A percentile compares a stretch with the other conserved stretches of the same genome.
Conservation (phyloP, 257 asterid genomes). For the Nicotiana undulata region DNA sequence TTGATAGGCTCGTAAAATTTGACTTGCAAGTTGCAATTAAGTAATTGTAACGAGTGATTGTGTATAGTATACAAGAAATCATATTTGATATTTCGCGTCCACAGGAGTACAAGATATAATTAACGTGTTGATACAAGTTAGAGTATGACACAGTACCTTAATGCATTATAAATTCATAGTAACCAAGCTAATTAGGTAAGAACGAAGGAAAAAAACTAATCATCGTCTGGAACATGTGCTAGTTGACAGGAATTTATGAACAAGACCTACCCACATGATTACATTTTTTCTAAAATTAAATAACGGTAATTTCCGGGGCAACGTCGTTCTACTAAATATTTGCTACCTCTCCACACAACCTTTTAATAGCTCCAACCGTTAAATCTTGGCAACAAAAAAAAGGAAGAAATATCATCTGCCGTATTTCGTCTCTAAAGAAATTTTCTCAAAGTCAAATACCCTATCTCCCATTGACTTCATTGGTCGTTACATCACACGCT, state of each 20-base stretch:
- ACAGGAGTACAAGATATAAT: neutral
- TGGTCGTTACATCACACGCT: too few species aligned
- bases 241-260: neutral
- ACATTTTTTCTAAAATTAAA: too few species aligned
- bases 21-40: neutral
- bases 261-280: neutral
- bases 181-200: neutral
- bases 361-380: too few species aligned
- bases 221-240: neutral
- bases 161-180: neutral
- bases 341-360: too few species aligned
- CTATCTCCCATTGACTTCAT: too few species aligned
- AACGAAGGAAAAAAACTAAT: neutral
- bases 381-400: too few species aligned
- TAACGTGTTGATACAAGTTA: neutral
- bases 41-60: neutral
- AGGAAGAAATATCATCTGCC: neutral
- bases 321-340: too few species aligned
- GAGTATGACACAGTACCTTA: neutral
- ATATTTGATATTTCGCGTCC: neutral
- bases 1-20: neutral
- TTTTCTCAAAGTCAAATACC: too few species aligned
- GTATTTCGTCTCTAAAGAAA: too few species aligned
- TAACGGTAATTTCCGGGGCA: too few species aligned
- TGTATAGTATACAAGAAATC: neutral